Conservation (phyloP, 495 filamentous ascomycete genomes). For the Astrocystis sublimbata region DNA sequence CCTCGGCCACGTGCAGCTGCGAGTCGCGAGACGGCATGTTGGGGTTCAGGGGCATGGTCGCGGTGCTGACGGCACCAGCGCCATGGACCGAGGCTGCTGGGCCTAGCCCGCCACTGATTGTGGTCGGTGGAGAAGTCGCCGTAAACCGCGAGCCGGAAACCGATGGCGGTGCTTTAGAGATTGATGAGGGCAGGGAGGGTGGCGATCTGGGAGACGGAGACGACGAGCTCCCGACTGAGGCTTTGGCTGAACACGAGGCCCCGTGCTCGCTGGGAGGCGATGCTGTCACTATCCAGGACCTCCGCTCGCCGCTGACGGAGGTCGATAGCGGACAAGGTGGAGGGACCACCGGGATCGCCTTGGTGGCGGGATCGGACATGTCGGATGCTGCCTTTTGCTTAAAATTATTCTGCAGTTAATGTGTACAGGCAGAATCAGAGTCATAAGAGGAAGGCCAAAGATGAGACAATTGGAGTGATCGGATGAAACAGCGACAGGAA, state of each 20-base stretch:
- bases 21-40: slow-evolving; percentile 36
- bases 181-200: slow-evolving; percentile 16
- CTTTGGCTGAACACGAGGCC: neutral
- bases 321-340: slow-evolving; percentile 3
- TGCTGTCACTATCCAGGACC: slow-evolving; percentile 2
- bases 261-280: slow-evolving; percentile 7
- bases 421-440: neutral
- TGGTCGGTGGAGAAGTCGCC: slow-evolving; percentile 17
- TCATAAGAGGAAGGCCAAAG: neutral
- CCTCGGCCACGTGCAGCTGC: slow-evolving; percentile 58
- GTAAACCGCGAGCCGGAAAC: slow-evolving; percentile 19
- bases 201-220: slow-evolving; percentile 5
- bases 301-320: slow-evolving; percentile 8
- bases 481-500: slow-evolving; percentile 12
- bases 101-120: slow-evolving; percentile 4
- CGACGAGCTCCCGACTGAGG: slow-evolving; percentile 12
- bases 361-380: slow-evolving; percentile 14
- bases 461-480: slow-evolving; percentile 4
- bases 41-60: slow-evolving; percentile 26
- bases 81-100: slow-evolving; percentile 10
- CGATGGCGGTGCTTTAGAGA: slow-evolving; percentile 15
- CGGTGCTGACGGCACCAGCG: slow-evolving; percentile 9
- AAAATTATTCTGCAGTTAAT: too few relatives aligned
- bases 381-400: neutral
- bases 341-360: slow-evolving; percentile 7